phyloP scores from a whole-genome alignment of 306 rosid species.

The Sicyos baderoa region DNA sequence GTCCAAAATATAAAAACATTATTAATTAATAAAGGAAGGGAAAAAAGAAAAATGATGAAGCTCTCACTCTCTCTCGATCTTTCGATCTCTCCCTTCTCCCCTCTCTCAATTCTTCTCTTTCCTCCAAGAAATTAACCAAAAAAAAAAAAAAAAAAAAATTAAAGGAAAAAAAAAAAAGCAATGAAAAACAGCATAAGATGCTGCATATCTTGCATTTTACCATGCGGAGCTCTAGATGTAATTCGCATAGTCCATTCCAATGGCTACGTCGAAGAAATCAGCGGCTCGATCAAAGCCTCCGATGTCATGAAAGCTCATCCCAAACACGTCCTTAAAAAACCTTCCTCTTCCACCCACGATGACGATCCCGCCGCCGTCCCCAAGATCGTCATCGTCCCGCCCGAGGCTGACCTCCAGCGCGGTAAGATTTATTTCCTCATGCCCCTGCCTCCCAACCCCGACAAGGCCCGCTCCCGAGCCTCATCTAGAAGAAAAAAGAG shows the following conservation, averaged over 20 bases:
- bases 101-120: background rate
- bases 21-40: no score
- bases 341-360: constrained; percentile 36
- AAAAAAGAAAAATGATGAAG: no score
- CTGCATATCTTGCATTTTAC: constrained; percentile 94
- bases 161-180: background rate
- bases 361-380: constrained; percentile 32
- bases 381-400: constrained; percentile 67
- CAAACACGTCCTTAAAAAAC: constrained; percentile 75
- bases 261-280: constrained; percentile 78
- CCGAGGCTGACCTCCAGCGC: constrained; percentile 80
- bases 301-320: constrained; percentile 83
- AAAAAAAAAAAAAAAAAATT: background rate
- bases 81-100: background rate
- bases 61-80: background rate
- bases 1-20: no score
- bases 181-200: constrained; percentile 82
- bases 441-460: constrained; percentile 44
- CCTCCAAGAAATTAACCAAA: background rate
- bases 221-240: constrained; percentile 87
- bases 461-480: constrained; percentile 19
- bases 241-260: constrained; percentile 79
- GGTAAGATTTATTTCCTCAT: constrained; percentile 96
- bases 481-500: constrained; percentile 23
- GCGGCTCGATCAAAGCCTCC: constrained; percentile 54